Evolutionary conservation across 2,329 filamentous ascomycete genomes (phyloP).

Genomic region (Calonectria pseudoreteaudii): DNA sequence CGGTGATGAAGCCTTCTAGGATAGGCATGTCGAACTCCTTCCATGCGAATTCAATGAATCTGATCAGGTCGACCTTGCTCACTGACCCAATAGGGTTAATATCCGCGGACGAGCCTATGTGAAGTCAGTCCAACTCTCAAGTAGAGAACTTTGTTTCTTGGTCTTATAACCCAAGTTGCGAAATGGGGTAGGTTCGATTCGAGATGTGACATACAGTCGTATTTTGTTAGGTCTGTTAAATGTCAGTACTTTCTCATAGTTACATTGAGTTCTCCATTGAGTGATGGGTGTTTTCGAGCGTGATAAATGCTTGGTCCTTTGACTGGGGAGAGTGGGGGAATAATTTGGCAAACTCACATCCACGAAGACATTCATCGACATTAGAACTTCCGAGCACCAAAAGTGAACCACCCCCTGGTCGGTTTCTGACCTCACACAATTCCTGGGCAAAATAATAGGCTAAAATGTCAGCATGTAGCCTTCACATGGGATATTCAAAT

Average conservation of each 20-base stretch:
- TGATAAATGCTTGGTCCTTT: not conserved
- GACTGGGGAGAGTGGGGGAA: not conserved
- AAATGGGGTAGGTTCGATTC: not conserved
- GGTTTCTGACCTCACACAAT: not conserved
- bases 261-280: not conserved
- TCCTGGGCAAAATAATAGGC: not conserved
- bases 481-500: not conserved
- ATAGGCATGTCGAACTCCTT: conserved; percentile 70
- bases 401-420: not conserved
- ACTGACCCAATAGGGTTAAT: conserved; percentile 42
- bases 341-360: not conserved
- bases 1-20: conserved; percentile 71
- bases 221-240: not conserved
- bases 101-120: conserved; percentile 54
- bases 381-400: not conserved
- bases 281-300: not conserved
- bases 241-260: not conserved
- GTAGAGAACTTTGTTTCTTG: not conserved
- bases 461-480: not conserved
- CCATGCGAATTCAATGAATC: conserved; percentile 71
- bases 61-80: conserved; percentile 72
- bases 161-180: not conserved
- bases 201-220: not conserved
- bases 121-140: conserved; percentile 53
- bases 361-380: not conserved